Base-by-base conservation (phyloP, 805 yeast species). In the Yarrowia phangngaensis region DNA sequence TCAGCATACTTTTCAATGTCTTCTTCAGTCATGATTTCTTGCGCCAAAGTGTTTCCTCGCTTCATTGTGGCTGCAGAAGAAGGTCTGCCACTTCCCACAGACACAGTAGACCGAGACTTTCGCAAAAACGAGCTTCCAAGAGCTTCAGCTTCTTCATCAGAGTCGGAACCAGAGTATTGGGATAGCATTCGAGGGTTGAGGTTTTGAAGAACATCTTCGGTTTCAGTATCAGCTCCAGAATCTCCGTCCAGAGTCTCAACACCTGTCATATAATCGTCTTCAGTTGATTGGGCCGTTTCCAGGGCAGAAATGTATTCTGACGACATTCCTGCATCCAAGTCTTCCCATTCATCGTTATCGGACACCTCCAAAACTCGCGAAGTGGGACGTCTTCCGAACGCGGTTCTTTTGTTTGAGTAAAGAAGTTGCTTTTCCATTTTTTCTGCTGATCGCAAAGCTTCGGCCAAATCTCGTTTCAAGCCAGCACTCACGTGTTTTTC, bases 401-500 rank as follows among this genome's bases (percentile, higher is more conserved):
- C 48, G 3, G 27, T 33, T 11, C 35, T 20, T 12, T 29, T 29
- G 48, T 7, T n/a, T n/a, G n/a, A n/a, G n/a, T n/a, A n/a, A n/a
- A n/a, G n/a, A 13, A 8, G 7, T 3, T 12, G 3, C 20, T 30
- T 41, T 13, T 41, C 34, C n/a, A 29, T 27, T 14, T 31, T 19
- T 13, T 60, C 61, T 22, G 59, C 51, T 7, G n/a, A 11, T n/a
- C 15, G 14, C 14, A 28, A 17, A 5, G 59, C 51, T 14, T 62
- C 62, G 5, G 58, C 38, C 2, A 63, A 50, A 5, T 20, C 20
- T 3, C 64, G 54, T 35, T 65, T 63, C 34, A 67, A 54, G n/a
- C 66, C 69, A 19, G 64, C 58, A 46, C 70, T 70, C 34, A 73
- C 74, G 8, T 63, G 58, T 54, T 67, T 72, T 40, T 66, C 62